Evolutionary conservation across 176 grass and related monocot species (phyloP).

Genomic region (Alloteropsis semialata): DNA sequence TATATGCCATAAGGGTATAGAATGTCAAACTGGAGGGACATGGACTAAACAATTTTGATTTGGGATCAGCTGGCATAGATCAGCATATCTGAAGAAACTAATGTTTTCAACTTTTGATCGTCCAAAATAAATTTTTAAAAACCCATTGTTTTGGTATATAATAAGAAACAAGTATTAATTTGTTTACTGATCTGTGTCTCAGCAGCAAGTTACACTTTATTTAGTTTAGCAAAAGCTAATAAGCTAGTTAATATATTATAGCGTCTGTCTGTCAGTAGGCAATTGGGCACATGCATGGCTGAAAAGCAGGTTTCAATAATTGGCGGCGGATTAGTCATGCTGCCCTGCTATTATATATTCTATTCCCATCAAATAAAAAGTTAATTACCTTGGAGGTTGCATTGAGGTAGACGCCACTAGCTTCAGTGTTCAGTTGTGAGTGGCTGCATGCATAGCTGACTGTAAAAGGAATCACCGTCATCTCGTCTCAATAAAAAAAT

Average conservation of each 20-base stretch:
- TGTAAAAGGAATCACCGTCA: slow-evolving; percentile 4
- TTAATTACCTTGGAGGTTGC: background rate
- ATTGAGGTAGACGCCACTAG: background rate
- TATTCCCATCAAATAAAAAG: background rate
- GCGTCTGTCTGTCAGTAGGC: background rate
- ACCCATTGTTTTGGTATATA: background rate
- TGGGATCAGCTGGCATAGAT: slow-evolving; percentile 21
- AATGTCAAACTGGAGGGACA: background rate
- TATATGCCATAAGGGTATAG: background rate
- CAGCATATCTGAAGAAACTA: slow-evolving; percentile 18
- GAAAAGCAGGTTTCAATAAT: slow-evolving; percentile 42
- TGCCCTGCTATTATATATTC: background rate
- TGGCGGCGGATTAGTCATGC: background rate
- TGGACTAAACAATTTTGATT: background rate
- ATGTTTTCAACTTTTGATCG: background rate
- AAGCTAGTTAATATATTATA: background rate
- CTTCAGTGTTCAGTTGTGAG: background rate
- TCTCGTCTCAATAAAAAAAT: background rate
- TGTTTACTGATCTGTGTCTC: background rate
- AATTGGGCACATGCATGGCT: slow-evolving; percentile 33
- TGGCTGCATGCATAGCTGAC: slow-evolving; percentile 3
- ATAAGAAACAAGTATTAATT: background rate
- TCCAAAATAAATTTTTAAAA: background rate
- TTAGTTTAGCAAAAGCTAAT: background rate
- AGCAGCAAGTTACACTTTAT: slow-evolving; percentile 31